Conservation (phyloP, 495 filamentous ascomycete genomes). For the Thermothielavioides terrestris region DNA sequence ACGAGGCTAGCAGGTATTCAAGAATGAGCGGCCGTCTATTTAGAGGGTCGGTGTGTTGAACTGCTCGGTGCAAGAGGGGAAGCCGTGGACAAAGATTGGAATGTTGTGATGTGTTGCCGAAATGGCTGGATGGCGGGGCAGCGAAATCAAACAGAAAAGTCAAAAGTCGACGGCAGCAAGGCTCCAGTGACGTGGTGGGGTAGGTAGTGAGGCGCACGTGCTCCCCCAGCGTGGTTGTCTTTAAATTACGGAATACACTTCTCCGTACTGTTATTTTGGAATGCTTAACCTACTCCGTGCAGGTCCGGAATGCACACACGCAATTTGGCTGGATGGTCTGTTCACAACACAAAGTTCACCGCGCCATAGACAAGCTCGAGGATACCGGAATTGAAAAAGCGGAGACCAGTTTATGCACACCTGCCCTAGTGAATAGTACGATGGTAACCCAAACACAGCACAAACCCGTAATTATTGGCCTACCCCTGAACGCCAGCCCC, state of each 20-base stretch:
- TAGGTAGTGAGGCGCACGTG: neutral
- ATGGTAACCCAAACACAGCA: neutral
- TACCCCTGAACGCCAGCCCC: neutral
- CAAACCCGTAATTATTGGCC: neutral
- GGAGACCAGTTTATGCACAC: too few species aligned
- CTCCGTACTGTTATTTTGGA: too few species aligned
- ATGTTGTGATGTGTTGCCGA: conserved; percentile 7
- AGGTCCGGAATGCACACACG: too few species aligned
- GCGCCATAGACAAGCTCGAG: too few species aligned
- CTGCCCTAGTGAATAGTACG: too few species aligned
- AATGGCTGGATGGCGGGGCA: conserved; percentile 9
- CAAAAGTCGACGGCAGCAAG: too few species aligned
- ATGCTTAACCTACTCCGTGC: too few species aligned
- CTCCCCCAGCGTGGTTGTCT: too few species aligned
- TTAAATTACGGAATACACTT: too few species aligned
- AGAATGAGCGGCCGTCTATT: neutral
- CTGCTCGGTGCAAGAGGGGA: neutral
- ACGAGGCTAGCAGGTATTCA: neutral
- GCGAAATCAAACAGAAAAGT: conserved; percentile 4
- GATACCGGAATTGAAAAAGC: too few species aligned
- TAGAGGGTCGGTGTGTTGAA: neutral
- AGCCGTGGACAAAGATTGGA: conserved; percentile 5
- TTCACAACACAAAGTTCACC: too few species aligned
- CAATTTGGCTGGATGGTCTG: too few species aligned
- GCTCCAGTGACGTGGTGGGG: conserved; percentile 12